These are phyloP conservation scores for Benincasa hispida DNA, from an alignment of 306 rosid genomes.

Conservation along the genomic window DNA sequence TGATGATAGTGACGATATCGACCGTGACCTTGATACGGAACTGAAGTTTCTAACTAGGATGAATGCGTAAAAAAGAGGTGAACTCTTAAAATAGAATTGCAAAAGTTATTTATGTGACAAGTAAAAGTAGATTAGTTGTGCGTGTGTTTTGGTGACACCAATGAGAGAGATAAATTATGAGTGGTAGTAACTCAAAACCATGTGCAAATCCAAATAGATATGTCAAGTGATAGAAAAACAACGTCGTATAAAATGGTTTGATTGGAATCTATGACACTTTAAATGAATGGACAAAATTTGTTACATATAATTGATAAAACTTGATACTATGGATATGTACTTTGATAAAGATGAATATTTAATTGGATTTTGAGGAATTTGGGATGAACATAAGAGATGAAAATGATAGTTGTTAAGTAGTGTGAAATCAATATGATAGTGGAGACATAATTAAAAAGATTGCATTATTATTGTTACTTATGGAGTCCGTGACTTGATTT, in stretches of 20 bases:
- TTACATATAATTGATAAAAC: too few relatives aligned
- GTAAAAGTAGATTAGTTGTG: background rate
- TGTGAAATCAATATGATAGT: background rate
- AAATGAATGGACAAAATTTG: background rate
- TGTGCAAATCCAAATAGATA: background rate
- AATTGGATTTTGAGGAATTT: background rate
- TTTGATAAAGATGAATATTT: background rate
- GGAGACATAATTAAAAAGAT: background rate
- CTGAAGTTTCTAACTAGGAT: too few relatives aligned
- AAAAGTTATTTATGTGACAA: background rate
- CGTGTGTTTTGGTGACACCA: background rate
- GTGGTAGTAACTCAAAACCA: background rate
- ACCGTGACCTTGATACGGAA: too few relatives aligned
- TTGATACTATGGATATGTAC: background rate
- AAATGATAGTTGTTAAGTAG: background rate
- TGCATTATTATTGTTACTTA: background rate
- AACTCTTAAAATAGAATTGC: too few relatives aligned
- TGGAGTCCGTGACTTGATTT: background rate
- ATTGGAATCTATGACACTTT: background rate
- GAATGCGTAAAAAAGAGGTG: too few relatives aligned
- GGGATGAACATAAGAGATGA: background rate
- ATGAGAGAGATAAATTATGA: background rate
- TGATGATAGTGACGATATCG: too few relatives aligned
- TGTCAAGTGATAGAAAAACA: background rate
- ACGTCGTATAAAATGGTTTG: background rate